Percentiles rank a stretch among this genome's conserved stretches.
Evolutionary conservation across 371 early-diverging fungal species (phyloP).

Genomic region (Rhizopus microsporus): DNA sequence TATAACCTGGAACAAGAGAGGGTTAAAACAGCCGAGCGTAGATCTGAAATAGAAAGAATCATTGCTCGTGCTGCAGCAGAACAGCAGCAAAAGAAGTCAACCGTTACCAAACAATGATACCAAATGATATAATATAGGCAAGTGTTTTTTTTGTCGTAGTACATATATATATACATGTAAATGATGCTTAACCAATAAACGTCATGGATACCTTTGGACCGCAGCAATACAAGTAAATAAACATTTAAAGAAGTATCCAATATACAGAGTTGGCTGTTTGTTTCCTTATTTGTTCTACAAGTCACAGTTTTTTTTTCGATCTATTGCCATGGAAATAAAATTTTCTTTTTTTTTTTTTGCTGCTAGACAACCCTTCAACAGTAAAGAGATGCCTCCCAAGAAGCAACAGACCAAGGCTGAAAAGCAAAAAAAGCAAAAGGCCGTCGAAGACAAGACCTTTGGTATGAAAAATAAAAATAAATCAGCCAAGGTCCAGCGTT

Average conservation of each 20-base stretch:
- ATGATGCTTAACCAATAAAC: too few species aligned
- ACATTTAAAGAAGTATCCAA: too few species aligned
- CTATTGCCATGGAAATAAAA: too few species aligned
- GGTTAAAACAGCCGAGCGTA: slow-evolving; percentile 28
- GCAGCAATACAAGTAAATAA: too few species aligned
- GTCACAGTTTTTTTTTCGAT: too few species aligned
- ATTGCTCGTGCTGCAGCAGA: slow-evolving; percentile 33
- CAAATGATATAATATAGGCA: background rate
- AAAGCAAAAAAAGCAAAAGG: slow-evolving; percentile 78
- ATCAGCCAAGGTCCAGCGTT: slow-evolving; percentile 83
- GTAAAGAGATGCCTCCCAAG: slow-evolving; percentile 73
- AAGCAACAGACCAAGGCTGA: slow-evolving; percentile 57
- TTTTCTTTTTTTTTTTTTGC: slow-evolving; percentile 1
- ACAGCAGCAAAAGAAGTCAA: slow-evolving; percentile 6
- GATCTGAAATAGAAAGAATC: slow-evolving; percentile 35
- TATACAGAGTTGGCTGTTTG: too few species aligned
- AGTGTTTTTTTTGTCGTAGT: too few species aligned
- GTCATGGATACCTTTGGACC: too few species aligned
- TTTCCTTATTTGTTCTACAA: too few species aligned
- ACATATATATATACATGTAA: too few species aligned
- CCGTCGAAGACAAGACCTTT: slow-evolving; percentile 96
- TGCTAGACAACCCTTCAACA: background rate
- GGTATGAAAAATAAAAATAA: slow-evolving; percentile 98
- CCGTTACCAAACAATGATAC: background rate
- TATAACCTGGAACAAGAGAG: slow-evolving; percentile 36